phyloP scores from a whole-genome alignment of 345 rosid species.

The Acer yangbiense region DNA sequence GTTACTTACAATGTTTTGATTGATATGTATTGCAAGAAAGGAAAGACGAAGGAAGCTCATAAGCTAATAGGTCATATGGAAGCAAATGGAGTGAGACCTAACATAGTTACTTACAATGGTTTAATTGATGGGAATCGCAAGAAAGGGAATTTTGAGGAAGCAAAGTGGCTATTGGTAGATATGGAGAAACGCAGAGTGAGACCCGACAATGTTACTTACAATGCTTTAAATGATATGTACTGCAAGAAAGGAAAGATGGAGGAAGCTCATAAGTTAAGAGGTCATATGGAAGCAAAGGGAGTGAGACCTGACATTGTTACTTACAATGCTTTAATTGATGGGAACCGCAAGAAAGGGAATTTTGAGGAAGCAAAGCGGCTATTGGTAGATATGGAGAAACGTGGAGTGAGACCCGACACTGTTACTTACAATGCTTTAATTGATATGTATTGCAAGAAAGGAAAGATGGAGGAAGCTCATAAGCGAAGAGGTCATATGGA shows the following conservation, averaged over 20 bases:
- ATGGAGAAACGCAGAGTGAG: conserved; percentile 54
- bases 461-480: conserved; percentile 64
- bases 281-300: conserved; percentile 48
- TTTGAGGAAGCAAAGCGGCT: background rate
- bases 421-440: conserved; percentile 70
- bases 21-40: conserved; percentile 64
- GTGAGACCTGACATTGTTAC: background rate
- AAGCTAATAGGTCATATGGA: background rate
- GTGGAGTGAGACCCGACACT: conserved; percentile 53
- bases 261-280: conserved; percentile 62
- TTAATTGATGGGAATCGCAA: background rate
- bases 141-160: conserved; percentile 76
- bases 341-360: background rate
- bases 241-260: conserved; percentile 64
- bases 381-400: conserved; percentile 9
- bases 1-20: no score
- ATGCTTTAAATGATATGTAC: conserved; percentile 68
- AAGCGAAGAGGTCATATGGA: conserved; percentile 60
- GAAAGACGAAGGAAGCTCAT: background rate
- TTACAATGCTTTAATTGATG: background rate
- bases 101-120: background rate
- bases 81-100: background rate
- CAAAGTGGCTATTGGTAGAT: conserved; percentile 58
- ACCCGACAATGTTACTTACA: conserved; percentile 59
- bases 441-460: conserved; percentile 66